Conservation (phyloP, 805 yeast genomes). For the Brettanomyces bruxellensis region DNA sequence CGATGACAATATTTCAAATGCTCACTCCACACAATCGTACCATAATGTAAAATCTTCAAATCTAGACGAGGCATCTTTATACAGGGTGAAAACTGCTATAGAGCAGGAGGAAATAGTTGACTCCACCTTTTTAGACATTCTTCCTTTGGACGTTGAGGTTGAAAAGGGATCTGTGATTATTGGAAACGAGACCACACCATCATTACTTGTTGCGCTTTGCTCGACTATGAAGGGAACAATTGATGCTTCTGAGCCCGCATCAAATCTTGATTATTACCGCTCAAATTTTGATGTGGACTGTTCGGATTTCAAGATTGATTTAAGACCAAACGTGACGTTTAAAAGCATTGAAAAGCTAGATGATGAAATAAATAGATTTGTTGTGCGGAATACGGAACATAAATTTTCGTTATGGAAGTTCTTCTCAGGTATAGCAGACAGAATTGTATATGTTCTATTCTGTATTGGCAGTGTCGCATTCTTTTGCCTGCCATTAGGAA, state of each 20-base stretch:
- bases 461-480: not conserved
- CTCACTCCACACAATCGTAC: too few relatives aligned
- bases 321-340: conserved; percentile 67
- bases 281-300: conserved; percentile 35
- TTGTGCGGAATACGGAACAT: not conserved
- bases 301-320: conserved; percentile 44
- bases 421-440: not conserved
- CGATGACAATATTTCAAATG: not conserved
- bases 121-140: conserved; percentile 21
- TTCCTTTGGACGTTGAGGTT: conserved; percentile 58
- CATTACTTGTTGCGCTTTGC: conserved; percentile 57
- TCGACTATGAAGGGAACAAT: conserved; percentile 43
- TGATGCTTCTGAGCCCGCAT: conserved; percentile 44
- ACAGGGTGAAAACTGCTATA: conserved; percentile 4
- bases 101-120: not conserved
- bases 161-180: conserved; percentile 64
- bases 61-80: not conserved
- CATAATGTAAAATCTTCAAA: not conserved
- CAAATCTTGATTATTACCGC: conserved; percentile 47
- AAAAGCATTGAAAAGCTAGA: conserved; percentile 19
- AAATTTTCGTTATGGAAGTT: not conserved
- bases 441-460: not conserved
- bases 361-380: not conserved
- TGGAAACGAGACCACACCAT: conserved; percentile 75
- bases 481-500: not conserved